phyloP scores from a whole-genome alignment of 306 rosid genomes.

The Pyrus betulifolia region DNA sequence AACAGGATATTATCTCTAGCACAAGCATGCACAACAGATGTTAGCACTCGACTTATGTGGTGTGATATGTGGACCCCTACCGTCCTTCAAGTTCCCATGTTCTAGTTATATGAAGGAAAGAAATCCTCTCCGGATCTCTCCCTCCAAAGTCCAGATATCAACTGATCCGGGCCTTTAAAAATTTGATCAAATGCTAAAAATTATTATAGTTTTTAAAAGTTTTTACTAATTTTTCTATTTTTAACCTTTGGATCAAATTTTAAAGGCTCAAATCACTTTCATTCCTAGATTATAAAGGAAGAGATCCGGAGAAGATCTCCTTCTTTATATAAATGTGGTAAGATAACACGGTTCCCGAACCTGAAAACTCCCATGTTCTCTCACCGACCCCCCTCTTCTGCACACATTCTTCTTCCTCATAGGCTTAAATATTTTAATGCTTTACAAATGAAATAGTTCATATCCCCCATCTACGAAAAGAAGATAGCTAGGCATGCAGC shows the following conservation, averaged over 20 bases:
- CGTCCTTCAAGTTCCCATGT: constrained; percentile 21
- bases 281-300: fast-evolving
- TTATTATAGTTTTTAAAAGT: too few species aligned
- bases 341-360: constrained; percentile 25
- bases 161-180: fast-evolving
- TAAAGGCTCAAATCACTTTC: too few species aligned
- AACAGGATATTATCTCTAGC: too few species aligned
- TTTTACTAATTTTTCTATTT: too few species aligned
- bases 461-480: not conserved
- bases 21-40: too few species aligned
- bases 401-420: constrained; percentile 47
- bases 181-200: too few species aligned
- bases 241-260: too few species aligned
- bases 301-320: too few species aligned
- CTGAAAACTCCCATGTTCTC: constrained; percentile 39
- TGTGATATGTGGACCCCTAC: not conserved
- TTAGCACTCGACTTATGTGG: too few species aligned
- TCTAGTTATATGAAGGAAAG: not conserved
- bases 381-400: constrained; percentile 34
- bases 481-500: not conserved
- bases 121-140: too few species aligned
- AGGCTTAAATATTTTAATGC: not conserved
- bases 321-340: constrained; percentile 20
- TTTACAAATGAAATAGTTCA: not conserved
- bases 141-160: too few species aligned